Evolutionary conservation across 805 yeast genomes (phyloP).

Genomic region (Candida taoyuanica): DNA sequence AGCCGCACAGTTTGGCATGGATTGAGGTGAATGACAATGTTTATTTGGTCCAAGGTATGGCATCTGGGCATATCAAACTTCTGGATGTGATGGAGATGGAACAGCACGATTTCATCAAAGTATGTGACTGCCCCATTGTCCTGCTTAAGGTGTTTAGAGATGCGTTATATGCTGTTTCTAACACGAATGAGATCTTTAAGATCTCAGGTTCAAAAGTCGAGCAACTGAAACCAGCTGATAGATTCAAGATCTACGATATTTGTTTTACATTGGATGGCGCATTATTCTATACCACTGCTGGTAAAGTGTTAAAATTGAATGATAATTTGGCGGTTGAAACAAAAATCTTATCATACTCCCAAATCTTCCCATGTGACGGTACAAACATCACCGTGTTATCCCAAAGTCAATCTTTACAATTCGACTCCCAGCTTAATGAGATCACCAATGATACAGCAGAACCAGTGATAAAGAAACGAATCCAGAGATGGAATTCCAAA

Average conservation of each 20-base stretch:
- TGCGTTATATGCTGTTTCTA: slow-evolving; percentile 12
- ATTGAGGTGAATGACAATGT: slow-evolving; percentile 3
- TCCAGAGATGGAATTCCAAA: slow-evolving; percentile 20
- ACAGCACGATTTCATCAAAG: slow-evolving; percentile 1
- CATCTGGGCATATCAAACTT: slow-evolving; percentile 17
- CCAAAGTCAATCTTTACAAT: slow-evolving; percentile 6
- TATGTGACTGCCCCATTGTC: slow-evolving; percentile 14
- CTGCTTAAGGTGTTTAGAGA: slow-evolving; percentile 7
- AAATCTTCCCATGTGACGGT: slow-evolving; percentile 10
- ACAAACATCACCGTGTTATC: slow-evolving; percentile 10
- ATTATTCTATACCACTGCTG: slow-evolving; percentile 10
- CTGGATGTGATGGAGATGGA: slow-evolving; percentile 1
- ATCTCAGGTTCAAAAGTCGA: slow-evolving; percentile 2
- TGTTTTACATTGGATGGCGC: background rate
- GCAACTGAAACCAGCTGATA: slow-evolving; percentile 7
- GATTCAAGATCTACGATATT: slow-evolving; percentile 21
- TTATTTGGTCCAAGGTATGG: slow-evolving; percentile 16
- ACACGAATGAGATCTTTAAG: slow-evolving; percentile 19
- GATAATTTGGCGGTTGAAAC: slow-evolving; percentile 2
- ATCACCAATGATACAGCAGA: slow-evolving; percentile 10
- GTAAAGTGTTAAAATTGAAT: slow-evolving; percentile 11
- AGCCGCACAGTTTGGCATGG: slow-evolving; percentile 23
- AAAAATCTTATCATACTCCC: slow-evolving; percentile 9
- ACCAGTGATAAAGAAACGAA: slow-evolving; percentile 12
- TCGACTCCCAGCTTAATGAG: slow-evolving; percentile 2